These are phyloP conservation scores for Diaporthe citrichinensis DNA, from an alignment of 2,329 filamentous ascomycete species.

Conservation along the genomic window DNA sequence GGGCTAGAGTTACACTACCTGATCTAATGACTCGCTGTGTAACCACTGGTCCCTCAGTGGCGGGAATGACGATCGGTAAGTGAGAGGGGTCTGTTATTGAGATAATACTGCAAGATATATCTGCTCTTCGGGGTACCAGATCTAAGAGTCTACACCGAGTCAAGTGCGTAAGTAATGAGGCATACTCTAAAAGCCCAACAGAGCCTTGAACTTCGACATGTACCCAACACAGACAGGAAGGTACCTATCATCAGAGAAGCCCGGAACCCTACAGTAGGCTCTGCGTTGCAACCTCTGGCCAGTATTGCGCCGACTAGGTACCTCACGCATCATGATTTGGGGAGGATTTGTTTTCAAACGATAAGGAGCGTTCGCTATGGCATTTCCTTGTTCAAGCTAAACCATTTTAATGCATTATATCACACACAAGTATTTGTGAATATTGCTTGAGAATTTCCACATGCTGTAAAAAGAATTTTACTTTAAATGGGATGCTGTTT, in stretches of 20 bases:
- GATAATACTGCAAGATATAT: background rate
- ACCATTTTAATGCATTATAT: background rate
- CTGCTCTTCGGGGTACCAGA: background rate
- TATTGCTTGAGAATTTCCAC: too few species aligned
- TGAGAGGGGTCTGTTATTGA: background rate
- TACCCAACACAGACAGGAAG: background rate
- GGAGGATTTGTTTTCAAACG: background rate
- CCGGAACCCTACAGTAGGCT: background rate
- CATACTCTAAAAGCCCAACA: background rate
- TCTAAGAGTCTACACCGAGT: background rate
- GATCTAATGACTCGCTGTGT: constrained; percentile 1
- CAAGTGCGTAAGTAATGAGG: background rate
- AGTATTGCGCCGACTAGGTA: background rate
- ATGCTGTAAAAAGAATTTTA: too few species aligned
- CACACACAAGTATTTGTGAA: background rate
- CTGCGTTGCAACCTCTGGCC: background rate
- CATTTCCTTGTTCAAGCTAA: background rate
- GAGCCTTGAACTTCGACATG: background rate
- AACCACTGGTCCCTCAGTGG: background rate
- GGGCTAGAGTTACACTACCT: background rate
- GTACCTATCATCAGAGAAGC: background rate
- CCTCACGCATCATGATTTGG: background rate
- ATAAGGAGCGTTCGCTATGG: background rate
- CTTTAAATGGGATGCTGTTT: too few species aligned
- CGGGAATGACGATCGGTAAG: background rate